These are phyloP conservation scores for Incumbomyces delicatus DNA, from an alignment of 2,329 filamentous ascomycete genomes.

Conservation along the genomic window DNA sequence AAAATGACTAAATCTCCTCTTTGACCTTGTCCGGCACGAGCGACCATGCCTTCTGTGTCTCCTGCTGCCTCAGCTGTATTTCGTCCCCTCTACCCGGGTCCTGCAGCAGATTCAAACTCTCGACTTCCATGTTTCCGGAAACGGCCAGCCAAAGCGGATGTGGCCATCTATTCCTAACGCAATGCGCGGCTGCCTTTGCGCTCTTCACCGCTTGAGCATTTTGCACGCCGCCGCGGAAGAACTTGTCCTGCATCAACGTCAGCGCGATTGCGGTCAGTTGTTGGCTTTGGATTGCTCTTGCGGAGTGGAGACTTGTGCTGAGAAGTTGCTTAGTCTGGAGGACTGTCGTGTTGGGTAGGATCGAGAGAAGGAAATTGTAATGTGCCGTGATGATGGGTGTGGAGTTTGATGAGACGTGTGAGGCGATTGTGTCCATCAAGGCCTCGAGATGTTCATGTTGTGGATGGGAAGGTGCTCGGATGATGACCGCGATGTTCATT, in stretches of 20 bases:
- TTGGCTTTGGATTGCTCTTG: slow-evolving; percentile 60
- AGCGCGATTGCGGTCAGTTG: slow-evolving; percentile 76
- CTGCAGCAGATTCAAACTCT: slow-evolving; percentile 48
- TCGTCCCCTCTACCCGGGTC: neutral
- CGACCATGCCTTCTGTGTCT: neutral
- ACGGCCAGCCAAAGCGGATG: slow-evolving; percentile 72
- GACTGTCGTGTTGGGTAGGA: slow-evolving; percentile 57
- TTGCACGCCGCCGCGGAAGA: slow-evolving; percentile 66
- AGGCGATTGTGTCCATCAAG: slow-evolving; percentile 56
- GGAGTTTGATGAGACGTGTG: slow-evolving; percentile 57
- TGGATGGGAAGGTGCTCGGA: slow-evolving; percentile 51
- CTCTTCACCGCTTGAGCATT: slow-evolving; percentile 73
- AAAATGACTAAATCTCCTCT: neutral
- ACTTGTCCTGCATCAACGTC: slow-evolving; percentile 71
- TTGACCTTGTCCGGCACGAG: neutral
- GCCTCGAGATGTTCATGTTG: slow-evolving; percentile 50
- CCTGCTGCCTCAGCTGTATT: neutral
- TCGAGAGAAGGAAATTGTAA: slow-evolving; percentile 65
- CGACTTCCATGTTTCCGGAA: slow-evolving; percentile 65
- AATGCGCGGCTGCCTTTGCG: slow-evolving; percentile 56
- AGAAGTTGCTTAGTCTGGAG: slow-evolving; percentile 71
- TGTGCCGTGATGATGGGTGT: slow-evolving; percentile 69
- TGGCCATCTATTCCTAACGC: slow-evolving; percentile 55
- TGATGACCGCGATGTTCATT: slow-evolving; percentile 63
- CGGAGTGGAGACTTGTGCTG: slow-evolving; percentile 59